Percentiles rank a stretch among this genome's conserved stretches.
These are phyloP conservation scores for Ascochyta lentis DNA, from an alignment of 2,329 filamentous ascomycete species.

Conservation along the genomic window DNA sequence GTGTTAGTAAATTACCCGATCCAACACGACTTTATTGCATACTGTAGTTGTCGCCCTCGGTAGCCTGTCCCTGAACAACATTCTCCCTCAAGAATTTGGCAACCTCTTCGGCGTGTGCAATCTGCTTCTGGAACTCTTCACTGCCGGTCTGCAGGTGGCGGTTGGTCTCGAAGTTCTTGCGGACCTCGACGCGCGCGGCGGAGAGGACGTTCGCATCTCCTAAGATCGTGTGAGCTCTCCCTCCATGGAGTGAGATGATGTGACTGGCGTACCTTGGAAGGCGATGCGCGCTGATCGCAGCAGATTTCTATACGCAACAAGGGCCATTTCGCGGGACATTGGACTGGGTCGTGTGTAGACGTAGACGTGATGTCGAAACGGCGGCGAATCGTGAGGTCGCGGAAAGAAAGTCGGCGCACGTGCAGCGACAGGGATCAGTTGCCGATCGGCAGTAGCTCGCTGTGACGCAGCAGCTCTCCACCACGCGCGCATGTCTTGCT, in stretches of 20 bases:
- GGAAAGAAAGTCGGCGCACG: conserved; percentile 16
- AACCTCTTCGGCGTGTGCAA: conserved; percentile 83
- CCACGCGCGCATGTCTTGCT: conserved; percentile 37
- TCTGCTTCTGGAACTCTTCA: conserved; percentile 66
- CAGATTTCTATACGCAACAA: conserved; percentile 80
- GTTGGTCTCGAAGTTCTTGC: conserved; percentile 74
- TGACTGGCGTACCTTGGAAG: conserved; percentile 71
- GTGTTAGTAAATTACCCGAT: conserved; percentile 20
- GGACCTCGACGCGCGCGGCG: conserved; percentile 76
- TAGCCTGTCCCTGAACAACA: conserved; percentile 78
- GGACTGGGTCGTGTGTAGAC: conserved; percentile 6
- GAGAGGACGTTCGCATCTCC: conserved; percentile 73
- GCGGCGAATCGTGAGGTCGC: conserved; percentile 11
- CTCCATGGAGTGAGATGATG: too few species aligned
- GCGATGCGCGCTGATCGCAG: conserved; percentile 82
- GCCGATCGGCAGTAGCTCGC: conserved; percentile 12
- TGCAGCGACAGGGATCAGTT: conserved; percentile 7
- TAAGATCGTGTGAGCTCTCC: conserved; percentile 45
- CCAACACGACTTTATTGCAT: conserved; percentile 43
- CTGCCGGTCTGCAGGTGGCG: conserved; percentile 64
- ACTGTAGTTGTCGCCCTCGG: conserved; percentile 66
- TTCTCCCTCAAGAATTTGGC: conserved; percentile 81
- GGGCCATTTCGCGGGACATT: conserved; percentile 60
- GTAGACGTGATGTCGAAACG: background rate
- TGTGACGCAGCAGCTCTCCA: conserved; percentile 25